phyloP scores from a whole-genome alignment of 2,329 filamentous ascomycete genomes.

The Beauveria rudraprayagi region DNA sequence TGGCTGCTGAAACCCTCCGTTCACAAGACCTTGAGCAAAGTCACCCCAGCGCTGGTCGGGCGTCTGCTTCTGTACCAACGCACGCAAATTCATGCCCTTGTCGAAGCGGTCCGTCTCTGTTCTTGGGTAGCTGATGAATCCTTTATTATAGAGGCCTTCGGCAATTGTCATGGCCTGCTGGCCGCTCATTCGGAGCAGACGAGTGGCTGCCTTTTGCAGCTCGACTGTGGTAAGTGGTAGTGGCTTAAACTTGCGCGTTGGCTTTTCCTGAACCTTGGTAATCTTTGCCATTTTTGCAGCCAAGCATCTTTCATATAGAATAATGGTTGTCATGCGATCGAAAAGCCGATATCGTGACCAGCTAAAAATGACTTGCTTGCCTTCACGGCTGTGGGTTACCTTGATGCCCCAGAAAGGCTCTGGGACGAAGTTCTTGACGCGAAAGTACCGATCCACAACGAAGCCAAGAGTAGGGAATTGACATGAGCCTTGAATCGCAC shows the following conservation, averaged over 20 bases:
- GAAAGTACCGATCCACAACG: conserved; percentile 91
- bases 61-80: conserved; percentile 75
- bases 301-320: conserved; percentile 82
- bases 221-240: conserved; percentile 92
- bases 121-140: conserved; percentile 94
- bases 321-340: conserved; percentile 70
- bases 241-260: conserved; percentile 89
- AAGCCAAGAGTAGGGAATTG: conserved; percentile 97
- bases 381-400: conserved; percentile 68
- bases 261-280: conserved; percentile 79
- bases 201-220: conserved; percentile 88
- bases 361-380: conserved; percentile 71
- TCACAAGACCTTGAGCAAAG: conserved; percentile 67
- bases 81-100: conserved; percentile 73
- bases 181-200: conserved; percentile 82
- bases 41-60: conserved; percentile 68
- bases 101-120: conserved; percentile 97
- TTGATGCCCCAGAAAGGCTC: conserved; percentile 92
- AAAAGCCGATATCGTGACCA: conserved; percentile 83
- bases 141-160: conserved; percentile 82
- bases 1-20: conserved; percentile 73
- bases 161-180: conserved; percentile 84
- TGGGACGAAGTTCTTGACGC: conserved; percentile 86
- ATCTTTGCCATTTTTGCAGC: conserved; percentile 69
- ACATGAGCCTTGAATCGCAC: conserved; percentile 54